Base-by-base conservation (phyloP, 306 rosid species). In the Albizia julibrissin region DNA sequence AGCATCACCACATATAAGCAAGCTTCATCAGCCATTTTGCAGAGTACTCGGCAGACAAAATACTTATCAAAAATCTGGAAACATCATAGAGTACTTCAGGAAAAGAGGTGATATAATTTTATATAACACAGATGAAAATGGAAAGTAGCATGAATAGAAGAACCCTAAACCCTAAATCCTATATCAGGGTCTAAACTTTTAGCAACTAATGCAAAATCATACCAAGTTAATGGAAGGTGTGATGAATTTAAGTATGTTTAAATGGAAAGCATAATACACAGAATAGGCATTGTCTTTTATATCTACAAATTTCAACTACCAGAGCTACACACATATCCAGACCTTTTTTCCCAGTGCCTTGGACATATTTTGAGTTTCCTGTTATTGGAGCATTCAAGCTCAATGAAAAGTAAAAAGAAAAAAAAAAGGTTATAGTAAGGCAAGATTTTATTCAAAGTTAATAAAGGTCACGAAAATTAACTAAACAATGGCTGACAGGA, bases 161-260 rank as follows among this genome's bases (percentile, higher is more conserved):
- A 26, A 24, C 54, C 39, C 27, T 29, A 6, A 65, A 4, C 50
- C 27, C 82, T n/a, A n/a, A n/a, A n/a, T 89, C 95, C 87, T 89
- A 93, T 92, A 26, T 92, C 93, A 4, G 95, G 90, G 80, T 91
- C 88, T 84, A 91, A 91, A 87, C 91, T 91, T 77, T 91, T 93
- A 62, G 43, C 74, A 80, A 89, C 95, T 75, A 89, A 79, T 59
- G 83, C 88, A 39, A 78, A 81, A 89, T 91, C 95, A 66, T 88
- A 91, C 44, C 89, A 92, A 27, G 95, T 87, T 29, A 87, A 70
- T 14, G 95, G 93, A 82, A 91, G 92, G 82, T 91, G 93, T 74
- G 95, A 87, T n/a, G 14, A 13, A 46, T 1, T 0, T 2, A 46
- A 46, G 52, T 15, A 46, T 1, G 46, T 43, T 43, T 43, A 8